Evolutionary conservation across 1,284 basidiomycete genomes (phyloP), one percentile per base, ranked within the genome.

Genomic region (Tremellales sp.): DNA sequence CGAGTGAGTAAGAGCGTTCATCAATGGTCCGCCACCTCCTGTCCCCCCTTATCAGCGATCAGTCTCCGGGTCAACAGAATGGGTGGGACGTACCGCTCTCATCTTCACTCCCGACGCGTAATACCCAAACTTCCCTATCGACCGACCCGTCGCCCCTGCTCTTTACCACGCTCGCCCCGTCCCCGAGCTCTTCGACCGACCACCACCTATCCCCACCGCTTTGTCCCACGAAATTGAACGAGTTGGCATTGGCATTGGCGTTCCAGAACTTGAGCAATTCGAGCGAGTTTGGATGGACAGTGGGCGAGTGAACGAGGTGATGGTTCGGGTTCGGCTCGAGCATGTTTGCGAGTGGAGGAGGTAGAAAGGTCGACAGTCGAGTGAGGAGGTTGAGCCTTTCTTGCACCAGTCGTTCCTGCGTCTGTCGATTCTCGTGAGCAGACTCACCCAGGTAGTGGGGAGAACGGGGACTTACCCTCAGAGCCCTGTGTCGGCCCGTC

Each of bases 101-200:
- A 23, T 43, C 52, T 13, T 60, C 57, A 17, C 48, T 56, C 17
- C 27, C 39, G 45, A 60, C 48, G 24, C 56, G 49, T 21, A 72
- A 47, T 11, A 72, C 62, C 70, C 70, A 72, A 10, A 72, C 64
- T 41, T 72, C 70, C 39, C 61, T 56, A 33, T 62, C 65, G 15
- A 49, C 43, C 4, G 54, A 60, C 1, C 19, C 36, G 19, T 19
- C 36, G 19, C 36, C 19, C 8, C 19, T 21, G 19, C 36, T 39
- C 36, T 17, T 21, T 7, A 13, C 19, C 25, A 70, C 58, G 36
- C 60, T 60, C 6, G 69, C 67, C 23, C 67, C 67, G 13, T 53
- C 48, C 13, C 63, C 62, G 3, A 72, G 52, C 23, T 70, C 63
- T 46, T 72, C 67, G 33, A 70, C 52, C 24, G 58, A 61, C 69